Percentiles rank a stretch among this genome's conserved stretches.
Evolutionary conservation across 148 eudicot species (phyloP).

Genomic region (Cornus controversa): DNA sequence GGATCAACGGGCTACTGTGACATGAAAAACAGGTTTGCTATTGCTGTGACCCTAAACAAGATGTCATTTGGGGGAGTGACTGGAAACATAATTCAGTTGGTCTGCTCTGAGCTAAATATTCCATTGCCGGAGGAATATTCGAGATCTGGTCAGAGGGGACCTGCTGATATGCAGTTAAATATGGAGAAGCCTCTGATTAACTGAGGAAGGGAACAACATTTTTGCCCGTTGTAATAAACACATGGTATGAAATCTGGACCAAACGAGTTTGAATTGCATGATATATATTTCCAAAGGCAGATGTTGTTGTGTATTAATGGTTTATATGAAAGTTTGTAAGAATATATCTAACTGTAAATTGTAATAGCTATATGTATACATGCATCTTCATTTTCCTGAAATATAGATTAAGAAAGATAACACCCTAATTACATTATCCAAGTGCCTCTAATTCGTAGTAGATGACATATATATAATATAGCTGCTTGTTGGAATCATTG

Average conservation of each 20-base stretch:
- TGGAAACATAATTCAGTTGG: slow-evolving; percentile 60
- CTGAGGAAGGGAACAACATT: slow-evolving; percentile 14
- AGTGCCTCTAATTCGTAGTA: too few relatives aligned
- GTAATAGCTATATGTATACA: neutral
- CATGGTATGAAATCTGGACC: too few relatives aligned
- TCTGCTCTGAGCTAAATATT: slow-evolving; percentile 78
- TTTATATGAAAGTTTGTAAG: neutral
- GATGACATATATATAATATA: too few relatives aligned
- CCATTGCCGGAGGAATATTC: slow-evolving; percentile 61
- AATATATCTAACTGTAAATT: neutral
- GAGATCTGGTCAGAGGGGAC: slow-evolving; percentile 26
- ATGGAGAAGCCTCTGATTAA: slow-evolving; percentile 57
- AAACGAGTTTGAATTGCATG: neutral
- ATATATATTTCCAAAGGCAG: neutral
- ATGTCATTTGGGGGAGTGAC: slow-evolving; percentile 80
- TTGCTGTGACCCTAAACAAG: slow-evolving; percentile 81
- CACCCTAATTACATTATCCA: too few relatives aligned
- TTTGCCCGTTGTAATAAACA: neutral
- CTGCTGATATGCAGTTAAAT: slow-evolving; percentile 20
- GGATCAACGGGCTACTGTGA: slow-evolving; percentile 93
- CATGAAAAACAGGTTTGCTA: slow-evolving; percentile 65
- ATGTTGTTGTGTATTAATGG: neutral
- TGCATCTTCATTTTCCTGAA: too few relatives aligned
- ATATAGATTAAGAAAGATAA: too few relatives aligned
- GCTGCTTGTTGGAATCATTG: too few relatives aligned